A percentile compares a stretch with the other conserved stretches of the same genome.
phyloP scores from a whole-genome alignment of 1,284 basidiomycete species.

The Ceratobasidium sp. region DNA sequence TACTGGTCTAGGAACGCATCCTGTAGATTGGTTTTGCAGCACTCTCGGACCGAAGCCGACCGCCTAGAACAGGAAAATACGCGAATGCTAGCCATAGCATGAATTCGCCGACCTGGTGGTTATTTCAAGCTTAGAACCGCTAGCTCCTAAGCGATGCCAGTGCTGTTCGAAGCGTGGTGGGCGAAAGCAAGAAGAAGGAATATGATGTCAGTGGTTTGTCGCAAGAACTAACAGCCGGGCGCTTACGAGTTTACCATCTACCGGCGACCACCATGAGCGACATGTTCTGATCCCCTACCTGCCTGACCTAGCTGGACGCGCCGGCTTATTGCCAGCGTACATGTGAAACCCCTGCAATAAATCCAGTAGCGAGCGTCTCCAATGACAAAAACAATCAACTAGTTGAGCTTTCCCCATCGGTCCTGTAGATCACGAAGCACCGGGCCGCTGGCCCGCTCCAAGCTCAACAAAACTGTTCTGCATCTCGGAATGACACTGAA shows the following conservation, averaged over 20 bases:
- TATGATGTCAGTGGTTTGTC: neutral
- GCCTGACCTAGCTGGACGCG: no score
- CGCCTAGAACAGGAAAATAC: neutral
- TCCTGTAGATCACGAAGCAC: neutral
- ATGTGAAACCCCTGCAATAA: neutral
- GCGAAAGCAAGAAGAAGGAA: neutral
- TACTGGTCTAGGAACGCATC: neutral
- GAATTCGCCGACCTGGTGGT: constrained; percentile 8
- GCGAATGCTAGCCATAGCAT: neutral
- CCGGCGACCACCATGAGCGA: neutral
- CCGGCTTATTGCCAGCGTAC: no score
- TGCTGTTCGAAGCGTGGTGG: neutral
- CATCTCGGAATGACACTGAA: constrained; percentile 51
- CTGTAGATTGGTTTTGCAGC: neutral
- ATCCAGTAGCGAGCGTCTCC: neutral
- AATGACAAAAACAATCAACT: neutral
- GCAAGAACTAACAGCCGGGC: no score
- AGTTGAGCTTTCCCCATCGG: constrained; percentile 18
- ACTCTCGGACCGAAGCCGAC: constrained; percentile 9
- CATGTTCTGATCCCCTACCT: no score
- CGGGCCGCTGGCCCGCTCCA: constrained; percentile 55
- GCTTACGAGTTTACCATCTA: no score
- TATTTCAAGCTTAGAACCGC: constrained; percentile 18
- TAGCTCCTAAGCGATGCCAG: neutral
- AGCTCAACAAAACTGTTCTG: constrained; percentile 60